These are phyloP conservation scores for Iris macrosiphon DNA, from an alignment of 106 monocot genomes.

Conservation along the genomic window DNA sequence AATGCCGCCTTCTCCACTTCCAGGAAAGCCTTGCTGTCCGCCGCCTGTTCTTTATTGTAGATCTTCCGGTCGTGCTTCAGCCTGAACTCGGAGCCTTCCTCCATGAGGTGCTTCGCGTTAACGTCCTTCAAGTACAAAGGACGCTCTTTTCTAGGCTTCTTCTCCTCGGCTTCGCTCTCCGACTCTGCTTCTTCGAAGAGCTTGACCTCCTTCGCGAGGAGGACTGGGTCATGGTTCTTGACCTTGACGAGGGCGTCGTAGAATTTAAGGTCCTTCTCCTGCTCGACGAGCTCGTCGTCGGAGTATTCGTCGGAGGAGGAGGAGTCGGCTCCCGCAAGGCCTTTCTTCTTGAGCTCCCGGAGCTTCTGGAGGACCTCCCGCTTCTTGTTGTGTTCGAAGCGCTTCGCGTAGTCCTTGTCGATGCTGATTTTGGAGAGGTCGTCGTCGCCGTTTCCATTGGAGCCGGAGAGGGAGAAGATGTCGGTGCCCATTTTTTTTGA, in stretches of 20 bases:
- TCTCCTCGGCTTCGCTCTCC: constrained; percentile 28
- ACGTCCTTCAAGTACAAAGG: constrained; percentile 90
- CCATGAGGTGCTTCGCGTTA: constrained; percentile 55
- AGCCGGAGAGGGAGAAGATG: constrained; percentile 23
- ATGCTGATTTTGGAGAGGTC: constrained; percentile 58
- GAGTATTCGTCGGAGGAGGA: constrained; percentile 6
- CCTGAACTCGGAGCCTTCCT: constrained; percentile 67
- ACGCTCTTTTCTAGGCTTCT: constrained; percentile 31
- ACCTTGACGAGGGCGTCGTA: constrained; percentile 51
- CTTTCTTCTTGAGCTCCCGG: constrained; percentile 60
- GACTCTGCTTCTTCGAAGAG: constrained; percentile 41
- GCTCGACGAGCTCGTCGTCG: constrained; percentile 22
- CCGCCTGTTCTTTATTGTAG: constrained; percentile 66
- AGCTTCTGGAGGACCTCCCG: constrained; percentile 65
- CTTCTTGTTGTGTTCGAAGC: constrained; percentile 90
- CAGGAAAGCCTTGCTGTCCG: constrained; percentile 53
- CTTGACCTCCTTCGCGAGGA: constrained; percentile 46
- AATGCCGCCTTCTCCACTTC: constrained; percentile 55
- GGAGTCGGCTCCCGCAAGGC: constrained; percentile 12
- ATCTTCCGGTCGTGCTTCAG: constrained; percentile 38
- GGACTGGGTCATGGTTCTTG: constrained; percentile 50
- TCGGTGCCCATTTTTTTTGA: constrained; percentile 28
- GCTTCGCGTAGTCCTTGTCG: constrained; percentile 65
- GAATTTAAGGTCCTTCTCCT: constrained; percentile 45
- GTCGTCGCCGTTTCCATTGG: constrained; percentile 13